phyloP scores from a whole-genome alignment of 23 red algal species.

The Gracilaria domingensis region DNA sequence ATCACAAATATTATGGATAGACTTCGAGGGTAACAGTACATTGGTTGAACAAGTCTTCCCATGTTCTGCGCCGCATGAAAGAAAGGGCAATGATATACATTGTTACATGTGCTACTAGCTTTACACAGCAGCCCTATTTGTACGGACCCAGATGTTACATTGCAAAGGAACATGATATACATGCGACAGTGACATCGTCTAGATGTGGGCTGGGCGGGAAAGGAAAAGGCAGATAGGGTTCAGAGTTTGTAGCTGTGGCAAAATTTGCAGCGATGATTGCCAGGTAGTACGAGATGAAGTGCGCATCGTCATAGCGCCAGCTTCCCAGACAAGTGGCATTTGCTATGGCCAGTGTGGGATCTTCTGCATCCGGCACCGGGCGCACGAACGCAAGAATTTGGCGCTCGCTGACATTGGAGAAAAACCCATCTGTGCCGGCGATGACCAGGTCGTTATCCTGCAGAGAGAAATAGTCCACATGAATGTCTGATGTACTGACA shows the following conservation, averaged over 20 bases:
- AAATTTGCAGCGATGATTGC: constrained; percentile 84
- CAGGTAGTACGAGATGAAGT: constrained; percentile 82
- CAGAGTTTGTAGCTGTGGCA: constrained; percentile 56
- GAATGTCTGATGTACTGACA: neutral
- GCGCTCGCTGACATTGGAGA: constrained; percentile 72
- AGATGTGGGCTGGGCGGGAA: constrained; percentile 65
- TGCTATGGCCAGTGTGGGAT: constrained; percentile 75
- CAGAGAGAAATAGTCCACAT: constrained; percentile 55
- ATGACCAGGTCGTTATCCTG: constrained; percentile 72
- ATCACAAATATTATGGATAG: no score
- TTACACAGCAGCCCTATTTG: neutral
- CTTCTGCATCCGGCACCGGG: constrained; percentile 65
- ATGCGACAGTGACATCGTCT: constrained; percentile 61
- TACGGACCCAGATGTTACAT: neutral
- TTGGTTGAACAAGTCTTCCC: neutral
- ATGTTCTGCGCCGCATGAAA: neutral
- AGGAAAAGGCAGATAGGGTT: constrained; percentile 57
- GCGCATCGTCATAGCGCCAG: constrained; percentile 70
- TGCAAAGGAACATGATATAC: constrained; percentile 41
- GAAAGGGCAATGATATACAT: neutral
- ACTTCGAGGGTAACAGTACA: neutral
- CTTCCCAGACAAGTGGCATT: constrained; percentile 88
- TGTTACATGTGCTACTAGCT: neutral
- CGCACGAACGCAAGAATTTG: constrained; percentile 89
- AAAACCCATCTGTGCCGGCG: constrained; percentile 80